These are phyloP conservation scores for Ochromonas danica DNA, from an alignment of 108 stramenopile genomes.

Conservation along the genomic window DNA sequence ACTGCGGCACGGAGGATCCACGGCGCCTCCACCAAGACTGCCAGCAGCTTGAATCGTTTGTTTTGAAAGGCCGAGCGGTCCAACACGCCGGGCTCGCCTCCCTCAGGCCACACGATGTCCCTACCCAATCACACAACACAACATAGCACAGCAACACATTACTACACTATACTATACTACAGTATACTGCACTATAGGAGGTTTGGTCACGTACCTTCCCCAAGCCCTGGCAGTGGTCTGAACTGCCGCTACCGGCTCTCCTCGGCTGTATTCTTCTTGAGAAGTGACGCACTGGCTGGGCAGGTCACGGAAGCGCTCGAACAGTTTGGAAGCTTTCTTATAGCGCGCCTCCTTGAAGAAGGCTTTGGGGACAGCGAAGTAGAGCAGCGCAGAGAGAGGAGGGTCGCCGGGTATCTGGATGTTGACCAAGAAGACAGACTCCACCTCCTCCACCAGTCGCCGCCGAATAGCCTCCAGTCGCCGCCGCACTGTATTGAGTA, in stretches of 20 bases:
- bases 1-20: constrained; percentile 55
- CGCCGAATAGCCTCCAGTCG: neutral
- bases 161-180: too few species aligned
- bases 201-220: too few species aligned
- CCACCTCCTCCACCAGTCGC: neutral
- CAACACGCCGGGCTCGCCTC: constrained; percentile 19
- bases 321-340: neutral
- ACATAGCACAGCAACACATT: too few species aligned
- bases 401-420: constrained; percentile 30
- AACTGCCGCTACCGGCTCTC: too few species aligned
- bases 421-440: constrained; percentile 4
- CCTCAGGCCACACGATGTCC: constrained; percentile 17
- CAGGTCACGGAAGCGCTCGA: neutral
- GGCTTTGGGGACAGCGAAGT: constrained; percentile 4
- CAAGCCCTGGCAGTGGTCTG: too few species aligned
- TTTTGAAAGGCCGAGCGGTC: constrained; percentile 4
- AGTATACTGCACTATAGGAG: too few species aligned
- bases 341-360: too few species aligned
- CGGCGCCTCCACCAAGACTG: constrained; percentile 56
- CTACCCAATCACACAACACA: too few species aligned
- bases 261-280: too few species aligned
- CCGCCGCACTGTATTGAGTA: too few species aligned
- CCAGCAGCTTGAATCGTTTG: constrained; percentile 37
- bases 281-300: too few species aligned
- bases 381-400: neutral